Base-by-base conservation (phyloP, 225 moss, liverwort and hornwort species). In the Neckera pumila region DNA sequence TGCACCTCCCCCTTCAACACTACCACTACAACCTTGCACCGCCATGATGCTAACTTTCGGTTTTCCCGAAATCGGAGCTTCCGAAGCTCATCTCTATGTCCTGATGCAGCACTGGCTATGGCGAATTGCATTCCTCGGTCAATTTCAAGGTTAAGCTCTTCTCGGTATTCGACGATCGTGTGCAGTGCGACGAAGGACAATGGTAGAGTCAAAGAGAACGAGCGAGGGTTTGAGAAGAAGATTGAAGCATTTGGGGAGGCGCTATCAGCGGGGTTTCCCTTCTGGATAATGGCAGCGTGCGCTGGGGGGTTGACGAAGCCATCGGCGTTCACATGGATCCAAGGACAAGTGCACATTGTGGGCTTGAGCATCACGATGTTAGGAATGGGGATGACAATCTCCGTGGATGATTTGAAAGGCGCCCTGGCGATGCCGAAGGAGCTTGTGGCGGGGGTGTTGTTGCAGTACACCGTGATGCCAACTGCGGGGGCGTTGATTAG, bases 391-490 rank as follows among this genome's bases (percentile, higher is more conserved):
- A 97, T 98, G 96, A 97, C 97, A 14, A 94, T 98, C 84, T 94
- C 97, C 36, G 25, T 92, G 77, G 90, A 97, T 56, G 98, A 98
- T 85, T 90, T 98, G 79, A 88, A 89, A 86, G 97, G 96, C 16
- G 98, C 97, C 23, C 53, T 97, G 19, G 94, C 93, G 59, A 94
- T 98, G 98, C 97, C 98, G 11, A 96, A 87, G 62, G 96, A 98
- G 89, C 84, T 98, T 3, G 28, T 97, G 42, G 95, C 92, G 70
- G 97, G 98, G 45, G 93, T 97, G 63, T 1, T 95, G 61, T 90
- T 98, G 71, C 98, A 98, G 91, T 98, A 98, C 91, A 95, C 96
- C 60, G 98, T 98, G 88, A 98, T 98, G 98, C 97, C 98, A 23
- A 54, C 87, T 61, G 94, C 94, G 1, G 97, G 98, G 54, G 95